Evolutionary conservation across 306 rosid species (phyloP), one percentile per base, ranked within the genome.

Genomic region (Gastrolobium villosum): DNA sequence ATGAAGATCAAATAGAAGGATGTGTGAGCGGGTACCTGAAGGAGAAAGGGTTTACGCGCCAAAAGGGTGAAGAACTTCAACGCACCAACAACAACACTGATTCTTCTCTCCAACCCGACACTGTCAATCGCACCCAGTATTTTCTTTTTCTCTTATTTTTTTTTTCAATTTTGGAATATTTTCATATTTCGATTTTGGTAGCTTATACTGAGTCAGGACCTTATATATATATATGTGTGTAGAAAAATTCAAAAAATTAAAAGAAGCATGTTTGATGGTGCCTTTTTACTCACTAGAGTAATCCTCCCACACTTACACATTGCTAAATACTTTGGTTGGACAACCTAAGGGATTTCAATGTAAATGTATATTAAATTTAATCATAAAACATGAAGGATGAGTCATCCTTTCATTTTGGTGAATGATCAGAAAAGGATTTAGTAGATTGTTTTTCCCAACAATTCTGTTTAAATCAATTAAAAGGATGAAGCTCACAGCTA

Each of bases 11-110:
- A 65, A 76, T 89, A 10, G 81, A 75, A 78, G 88, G 88, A 28
- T 89, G 78, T 46, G 96, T 90, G 7, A 35, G 79, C 2, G 90
- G 80, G 11, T 90, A 86, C 61, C 59, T 89, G 73, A 90, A 84
- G 90, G 86, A 85, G 83, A 93, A 89, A 79, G 96, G 96, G 31
- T 88, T 93, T 70, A 78, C 88, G 52, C 87, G 26, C 26, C 26
- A 88, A 14, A 76, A 89, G 1, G 90, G 62, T 30, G 88, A 93
- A 41, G 88, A 93, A 41, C 82, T 87, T 15, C 88, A 83, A 37
- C 80, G 9, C 46, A 76, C 41, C 77, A 81, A 74, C 79, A 73
- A 53, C 67, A 76, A 34, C 53, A 26, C 34, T 2, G 36, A 73
- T 46, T 82, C 86, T 0, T 74, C 88, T 62, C 66, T 80, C n/a